phyloP scores from a whole-genome alignment of 352 stramenopile species.

The Hyaloperonospora brassicae region DNA sequence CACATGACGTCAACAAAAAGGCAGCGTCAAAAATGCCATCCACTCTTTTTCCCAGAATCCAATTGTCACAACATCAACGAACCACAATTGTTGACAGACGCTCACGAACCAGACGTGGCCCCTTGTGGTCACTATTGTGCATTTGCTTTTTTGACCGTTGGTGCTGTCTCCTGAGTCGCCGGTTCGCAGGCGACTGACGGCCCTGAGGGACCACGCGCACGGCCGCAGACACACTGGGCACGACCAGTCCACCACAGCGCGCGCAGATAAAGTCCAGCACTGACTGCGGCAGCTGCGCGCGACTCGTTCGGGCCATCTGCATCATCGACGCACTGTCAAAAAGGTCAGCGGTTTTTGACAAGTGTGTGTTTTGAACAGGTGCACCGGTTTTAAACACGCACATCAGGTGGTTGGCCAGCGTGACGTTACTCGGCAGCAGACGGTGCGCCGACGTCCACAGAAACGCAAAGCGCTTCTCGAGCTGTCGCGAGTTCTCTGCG shows the following conservation, averaged over 20 bases:
- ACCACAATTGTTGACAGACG: slow-evolving; percentile 36
- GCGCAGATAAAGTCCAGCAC: slow-evolving; percentile 68
- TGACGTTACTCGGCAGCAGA: slow-evolving; percentile 29
- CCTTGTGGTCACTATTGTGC: slow-evolving; percentile 7
- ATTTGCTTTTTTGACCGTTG: slow-evolving; percentile 18
- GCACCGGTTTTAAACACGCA: slow-evolving; percentile 12
- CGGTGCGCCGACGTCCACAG: slow-evolving; percentile 55
- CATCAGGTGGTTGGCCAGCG: slow-evolving; percentile 49
- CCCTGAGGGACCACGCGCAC: slow-evolving; percentile 44
- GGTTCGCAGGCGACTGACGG: slow-evolving; percentile 35
- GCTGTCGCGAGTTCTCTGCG: slow-evolving; percentile 35
- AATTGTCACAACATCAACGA: slow-evolving; percentile 1
- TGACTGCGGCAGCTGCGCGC: slow-evolving; percentile 28
- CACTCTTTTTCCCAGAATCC: neutral
- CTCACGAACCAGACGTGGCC: slow-evolving; percentile 17
- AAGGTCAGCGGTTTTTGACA: slow-evolving; percentile 3
- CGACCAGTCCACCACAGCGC: slow-evolving; percentile 43
- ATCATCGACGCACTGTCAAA: slow-evolving; percentile 45
- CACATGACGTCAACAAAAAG: slow-evolving; percentile 3
- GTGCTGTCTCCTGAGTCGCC: slow-evolving; percentile 39
- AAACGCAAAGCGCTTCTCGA: slow-evolving; percentile 62
- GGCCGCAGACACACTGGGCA: slow-evolving; percentile 50
- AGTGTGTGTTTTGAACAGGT: neutral
- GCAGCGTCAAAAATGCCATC: neutral
- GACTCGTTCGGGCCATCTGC: slow-evolving; percentile 32